These are phyloP conservation scores for Arxiozyma bovina DNA, from an alignment of 1,139 yeast genomes.

Conservation along the genomic window DNA sequence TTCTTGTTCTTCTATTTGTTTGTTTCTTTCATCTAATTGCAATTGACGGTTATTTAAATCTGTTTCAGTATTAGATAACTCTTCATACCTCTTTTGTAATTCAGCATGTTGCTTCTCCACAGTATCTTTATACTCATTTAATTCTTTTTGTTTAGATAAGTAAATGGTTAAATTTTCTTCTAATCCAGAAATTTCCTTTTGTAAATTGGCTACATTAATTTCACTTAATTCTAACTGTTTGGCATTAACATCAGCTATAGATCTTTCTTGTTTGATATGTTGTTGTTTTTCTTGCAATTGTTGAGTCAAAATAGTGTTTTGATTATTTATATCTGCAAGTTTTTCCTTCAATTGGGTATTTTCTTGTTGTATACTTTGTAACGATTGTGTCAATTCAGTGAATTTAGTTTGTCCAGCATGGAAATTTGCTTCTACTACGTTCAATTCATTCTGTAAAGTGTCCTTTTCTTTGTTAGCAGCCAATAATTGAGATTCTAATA, in stretches of 20 bases:
- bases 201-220: constrained; percentile 37
- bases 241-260: constrained; percentile 54
- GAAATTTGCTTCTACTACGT: constrained; percentile 72
- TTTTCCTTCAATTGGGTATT: constrained; percentile 59
- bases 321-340: constrained; percentile 58
- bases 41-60: constrained; percentile 27
- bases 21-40: constrained; percentile 30
- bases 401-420: constrained; percentile 64
- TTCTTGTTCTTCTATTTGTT: constrained; percentile 31
- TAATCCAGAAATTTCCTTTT: constrained; percentile 42
- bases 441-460: constrained; percentile 63
- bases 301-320: constrained; percentile 49
- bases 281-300: constrained; percentile 44
- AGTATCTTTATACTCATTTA: constrained; percentile 33
- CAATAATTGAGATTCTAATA: constrained; percentile 53
- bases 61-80: constrained; percentile 18
- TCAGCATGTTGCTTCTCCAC: constrained; percentile 34
- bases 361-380: constrained; percentile 59
- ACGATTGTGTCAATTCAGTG: constrained; percentile 49
- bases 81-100: constrained; percentile 32
- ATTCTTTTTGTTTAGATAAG: constrained; percentile 31
- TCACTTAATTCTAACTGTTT: constrained; percentile 60
- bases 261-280: constrained; percentile 53
- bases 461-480: constrained; percentile 62
- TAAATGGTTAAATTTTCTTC: constrained; percentile 25